Percentiles rank a stretch among this genome's conserved stretches.
phyloP scores from a whole-genome alignment of 73 alveolate genomes.

The Symbiodinium pilosum region DNA sequence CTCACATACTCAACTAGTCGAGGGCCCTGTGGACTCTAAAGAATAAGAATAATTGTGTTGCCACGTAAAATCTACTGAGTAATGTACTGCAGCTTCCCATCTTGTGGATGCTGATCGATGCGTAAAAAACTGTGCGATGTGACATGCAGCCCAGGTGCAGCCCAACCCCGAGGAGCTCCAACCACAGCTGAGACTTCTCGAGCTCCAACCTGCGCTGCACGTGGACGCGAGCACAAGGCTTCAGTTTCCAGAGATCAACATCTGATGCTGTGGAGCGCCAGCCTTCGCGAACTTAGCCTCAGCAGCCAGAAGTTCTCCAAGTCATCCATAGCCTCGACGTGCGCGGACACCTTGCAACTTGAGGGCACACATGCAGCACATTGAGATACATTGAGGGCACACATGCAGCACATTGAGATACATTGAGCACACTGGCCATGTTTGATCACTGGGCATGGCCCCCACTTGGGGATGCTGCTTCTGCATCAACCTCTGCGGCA shows the following conservation, averaged over 20 bases:
- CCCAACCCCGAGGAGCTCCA: neutral
- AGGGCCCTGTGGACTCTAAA: too few relatives aligned
- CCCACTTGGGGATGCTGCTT: slow-evolving; percentile 20
- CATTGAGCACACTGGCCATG: too few relatives aligned
- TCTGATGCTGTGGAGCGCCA: neutral
- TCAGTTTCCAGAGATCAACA: neutral
- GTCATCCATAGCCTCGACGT: slow-evolving; percentile 81
- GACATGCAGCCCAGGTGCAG: neutral
- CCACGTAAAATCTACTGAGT: too few relatives aligned
- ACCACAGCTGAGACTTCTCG: slow-evolving; percentile 60
- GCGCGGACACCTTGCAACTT: slow-evolving; percentile 48
- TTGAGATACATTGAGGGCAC: too few relatives aligned
- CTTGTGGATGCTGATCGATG: too few relatives aligned
- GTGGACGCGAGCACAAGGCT: too few relatives aligned
- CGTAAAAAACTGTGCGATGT: too few relatives aligned
- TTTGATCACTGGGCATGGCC: too few relatives aligned
- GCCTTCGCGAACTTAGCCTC: slow-evolving; percentile 28
- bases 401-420: too few relatives aligned
- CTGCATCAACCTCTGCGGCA: slow-evolving; percentile 74
- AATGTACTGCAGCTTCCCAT: too few relatives aligned
- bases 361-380: neutral
- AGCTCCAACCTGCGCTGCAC: slow-evolving; percentile 76
- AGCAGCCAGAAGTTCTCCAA: slow-evolving; percentile 48
- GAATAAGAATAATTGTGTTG: too few relatives aligned
- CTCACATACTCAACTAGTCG: too few relatives aligned